Evolutionary conservation across 441 rosid species (phyloP), one percentile per base, ranked within the genome.

Genomic region (Adansonia rubrostipa): DNA sequence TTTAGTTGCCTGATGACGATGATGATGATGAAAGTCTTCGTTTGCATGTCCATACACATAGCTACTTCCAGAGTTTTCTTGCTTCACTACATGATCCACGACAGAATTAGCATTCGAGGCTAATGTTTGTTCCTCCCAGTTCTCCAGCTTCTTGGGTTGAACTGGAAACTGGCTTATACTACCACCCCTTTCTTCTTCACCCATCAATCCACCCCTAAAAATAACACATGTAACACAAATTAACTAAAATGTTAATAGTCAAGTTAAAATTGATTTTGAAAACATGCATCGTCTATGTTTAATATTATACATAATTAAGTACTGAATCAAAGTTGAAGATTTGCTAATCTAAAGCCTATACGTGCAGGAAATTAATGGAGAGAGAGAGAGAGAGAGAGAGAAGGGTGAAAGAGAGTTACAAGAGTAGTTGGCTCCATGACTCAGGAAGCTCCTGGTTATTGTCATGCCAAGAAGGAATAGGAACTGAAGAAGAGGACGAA

Each of bases 381-480:
- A 28, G 33, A 28, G 33, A 4, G 24, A 42, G 58, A 44, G 42
- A 11, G 40, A 57, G 45, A 78, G 14, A 47, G 58, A 50, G 76
- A 11, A 48, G 57, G 79, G 70, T 33, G 56, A 68, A 69, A 69
- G 73, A 80, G 79, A 73, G 47, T 89, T 91, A 94, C 98, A 89
- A 47, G 78, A 91, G 97, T 33, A 94, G 92, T 82, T 94, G 98
- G 84, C 96, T 92, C 93, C 92, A 88, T 10, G 96, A 91, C 79
- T 91, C 93, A 28, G 93, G 93, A 84, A 90, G 89, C 54, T 92
- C 95, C 53, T 88, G 92, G 78, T 86, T 81, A 44, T 86, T 82
- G 44, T 88, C 89, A 73, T 84, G 82, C 89, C 89, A 90, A 50
- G 82, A 79, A 83, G 88, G 82, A 45, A 84, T 53, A 78, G 87